phyloP scores from a whole-genome alignment of 805 yeast genomes.

The Candida multigemmis region DNA sequence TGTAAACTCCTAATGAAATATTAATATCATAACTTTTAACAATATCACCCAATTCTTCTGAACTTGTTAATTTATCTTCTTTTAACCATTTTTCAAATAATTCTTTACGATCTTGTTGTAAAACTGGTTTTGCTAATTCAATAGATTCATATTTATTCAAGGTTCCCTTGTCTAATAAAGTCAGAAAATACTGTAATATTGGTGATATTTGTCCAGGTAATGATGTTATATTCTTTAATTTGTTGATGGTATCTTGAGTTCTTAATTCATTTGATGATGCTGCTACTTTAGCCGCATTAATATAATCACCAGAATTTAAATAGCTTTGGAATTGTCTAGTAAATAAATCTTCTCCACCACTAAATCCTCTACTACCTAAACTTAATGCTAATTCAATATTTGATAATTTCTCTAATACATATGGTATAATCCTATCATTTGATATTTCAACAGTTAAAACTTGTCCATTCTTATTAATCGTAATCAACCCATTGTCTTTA shows the following conservation, averaged over 20 bases:
- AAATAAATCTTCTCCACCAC: slow-evolving; percentile 93
- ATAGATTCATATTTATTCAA: slow-evolving; percentile 88
- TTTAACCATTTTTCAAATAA: slow-evolving; percentile 93
- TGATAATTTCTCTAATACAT: slow-evolving; percentile 76
- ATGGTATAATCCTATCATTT: slow-evolving; percentile 77
- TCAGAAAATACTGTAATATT: slow-evolving; percentile 83
- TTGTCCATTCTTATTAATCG: slow-evolving; percentile 92
- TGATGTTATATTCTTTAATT: slow-evolving; percentile 82
- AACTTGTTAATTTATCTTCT: slow-evolving; percentile 86
- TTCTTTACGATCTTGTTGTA: slow-evolving; percentile 91
- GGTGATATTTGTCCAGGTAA: slow-evolving; percentile 95
- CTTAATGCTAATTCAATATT: slow-evolving; percentile 82
- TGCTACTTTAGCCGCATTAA: slow-evolving; percentile 92
- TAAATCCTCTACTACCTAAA: slow-evolving; percentile 87
- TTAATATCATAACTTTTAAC: slow-evolving; percentile 82
- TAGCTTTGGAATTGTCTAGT: slow-evolving; percentile 84
- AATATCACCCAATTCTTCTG: slow-evolving; percentile 97
- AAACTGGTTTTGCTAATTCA: slow-evolving; percentile 90
- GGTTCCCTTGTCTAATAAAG: slow-evolving; percentile 84
- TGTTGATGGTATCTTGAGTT: slow-evolving; percentile 89
- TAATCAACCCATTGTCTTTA: slow-evolving; percentile 75
- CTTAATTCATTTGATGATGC: slow-evolving; percentile 90
- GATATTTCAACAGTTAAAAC: slow-evolving; percentile 88
- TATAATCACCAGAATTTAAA: slow-evolving; percentile 77
- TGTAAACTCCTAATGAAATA: slow-evolving; percentile 83